A percentile compares a stretch with the other conserved stretches of the same genome.
Evolutionary conservation across 768 basidiomycete genomes (phyloP).

Genomic region (Ramaria sp.): DNA sequence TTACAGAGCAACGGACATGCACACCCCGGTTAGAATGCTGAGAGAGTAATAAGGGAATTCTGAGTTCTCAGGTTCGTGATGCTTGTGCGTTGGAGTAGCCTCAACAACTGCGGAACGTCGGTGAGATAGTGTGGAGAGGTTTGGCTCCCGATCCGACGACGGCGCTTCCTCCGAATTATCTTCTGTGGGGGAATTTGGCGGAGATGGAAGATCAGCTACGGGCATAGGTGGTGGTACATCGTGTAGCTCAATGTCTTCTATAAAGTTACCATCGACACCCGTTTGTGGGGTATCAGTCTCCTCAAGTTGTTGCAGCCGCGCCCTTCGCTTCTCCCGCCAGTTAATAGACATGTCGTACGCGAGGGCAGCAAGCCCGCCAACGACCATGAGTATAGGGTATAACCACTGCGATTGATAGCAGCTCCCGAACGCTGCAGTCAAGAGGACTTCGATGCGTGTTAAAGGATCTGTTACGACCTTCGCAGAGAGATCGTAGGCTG

Average conservation of each 20-base stretch:
- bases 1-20: background rate
- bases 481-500: constrained; percentile 35
- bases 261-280: background rate
- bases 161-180: background rate
- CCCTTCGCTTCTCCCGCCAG: background rate
- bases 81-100: background rate
- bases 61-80: background rate
- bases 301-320: background rate
- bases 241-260: background rate
- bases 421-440: constrained; percentile 35
- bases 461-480: constrained; percentile 36
- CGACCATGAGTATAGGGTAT: constrained; percentile 34
- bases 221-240: background rate
- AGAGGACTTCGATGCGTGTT: constrained; percentile 31
- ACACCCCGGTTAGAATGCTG: background rate
- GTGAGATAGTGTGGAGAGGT: background rate
- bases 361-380: constrained; percentile 29
- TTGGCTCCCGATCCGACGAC: background rate
- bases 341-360: constrained; percentile 25
- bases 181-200: no score
- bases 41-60: background rate
- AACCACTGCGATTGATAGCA: constrained; percentile 45
- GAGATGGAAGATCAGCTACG: background rate
- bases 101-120: background rate
- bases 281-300: background rate